phyloP scores from a whole-genome alignment of 208 protist species.

The Phytomonas sp. region DNA sequence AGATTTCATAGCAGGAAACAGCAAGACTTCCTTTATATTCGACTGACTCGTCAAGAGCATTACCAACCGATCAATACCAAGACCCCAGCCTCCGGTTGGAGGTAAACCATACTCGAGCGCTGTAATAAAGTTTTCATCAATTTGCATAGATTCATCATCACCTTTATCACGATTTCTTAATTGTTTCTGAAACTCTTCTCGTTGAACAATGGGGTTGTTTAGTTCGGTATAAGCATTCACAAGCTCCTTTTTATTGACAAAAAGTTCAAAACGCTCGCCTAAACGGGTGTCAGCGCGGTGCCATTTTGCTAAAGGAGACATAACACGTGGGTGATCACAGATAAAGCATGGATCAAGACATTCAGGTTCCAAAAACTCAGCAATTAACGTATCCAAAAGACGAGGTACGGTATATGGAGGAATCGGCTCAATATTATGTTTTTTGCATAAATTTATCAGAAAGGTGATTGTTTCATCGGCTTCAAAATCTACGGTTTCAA shows the following conservation, averaged over 20 bases:
- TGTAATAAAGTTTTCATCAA: slow-evolving; percentile 96
- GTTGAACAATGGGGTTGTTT: slow-evolving; percentile 99
- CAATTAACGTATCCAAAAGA: slow-evolving; percentile 97
- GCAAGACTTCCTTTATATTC: slow-evolving; percentile 97
- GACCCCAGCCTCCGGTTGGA: slow-evolving; percentile 98
- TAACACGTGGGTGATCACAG: slow-evolving; percentile 98
- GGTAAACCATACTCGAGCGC: slow-evolving; percentile 98
- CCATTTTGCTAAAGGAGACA: slow-evolving; percentile 99
- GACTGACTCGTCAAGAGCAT: slow-evolving; percentile 99
- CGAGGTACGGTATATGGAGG: slow-evolving; percentile 94
- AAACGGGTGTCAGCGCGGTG: slow-evolving; percentile 90
- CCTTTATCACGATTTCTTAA: slow-evolving; percentile 88
- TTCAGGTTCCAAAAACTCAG: slow-evolving; percentile 93
- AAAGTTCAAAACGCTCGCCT: slow-evolving; percentile 99
- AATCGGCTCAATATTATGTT: slow-evolving; percentile 89
- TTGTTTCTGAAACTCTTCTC: slow-evolving; percentile 97
- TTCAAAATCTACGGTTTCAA: slow-evolving; percentile 69
- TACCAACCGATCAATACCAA: slow-evolving; percentile 98
- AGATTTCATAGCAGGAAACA: slow-evolving; percentile 92
- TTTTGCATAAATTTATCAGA: slow-evolving; percentile 83
- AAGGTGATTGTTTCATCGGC: slow-evolving; percentile 70
- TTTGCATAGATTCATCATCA: slow-evolving; percentile 97
- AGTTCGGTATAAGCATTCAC: slow-evolving; percentile 99
- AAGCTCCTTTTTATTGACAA: slow-evolving; percentile 96
- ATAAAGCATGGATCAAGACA: slow-evolving; percentile 99